Evolutionary conservation across 306 rosid species (phyloP), one percentile per base, ranked within the genome.

Genomic region (Dalbergia oliveri): DNA sequence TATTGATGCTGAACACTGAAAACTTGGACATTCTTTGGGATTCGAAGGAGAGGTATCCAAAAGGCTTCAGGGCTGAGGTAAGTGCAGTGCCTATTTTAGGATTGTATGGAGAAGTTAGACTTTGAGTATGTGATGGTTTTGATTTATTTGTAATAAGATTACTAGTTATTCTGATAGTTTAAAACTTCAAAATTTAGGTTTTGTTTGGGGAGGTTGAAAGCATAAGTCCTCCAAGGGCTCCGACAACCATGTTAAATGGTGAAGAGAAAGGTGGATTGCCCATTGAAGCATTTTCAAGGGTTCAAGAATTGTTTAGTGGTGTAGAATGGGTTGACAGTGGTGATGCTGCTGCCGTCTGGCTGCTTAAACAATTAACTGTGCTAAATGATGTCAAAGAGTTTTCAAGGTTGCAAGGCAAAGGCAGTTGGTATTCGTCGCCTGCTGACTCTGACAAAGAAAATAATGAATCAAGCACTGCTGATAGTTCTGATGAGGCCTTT

Each of bases 241-340:
- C 95, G 0, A 89, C 89, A 39, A 73, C 91, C 44, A 91, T 93
- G 60, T 88, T 95, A 84, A 90, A 93, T 87, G 97, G 97, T 4
- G 99, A 95, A 82, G 95, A 93, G 89, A 95, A 86, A 83, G 97
- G 99, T 81, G 99, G 99, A 69, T 83, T 95, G 82, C 99, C 99
- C 21, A 87, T 93, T 72, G 99, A 95, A 87, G 97, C 99, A 50
- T 95, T 95, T 89, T 93, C 99, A 71, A 91, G 91, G 87, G 99
- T 95, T 85, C 97, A 93, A 83, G 99, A 95, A 84, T 93, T 95
- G 73, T 95, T 95, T 81, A 93, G 83, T 80, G 97, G 94, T 51
- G 95, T 79, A 53, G 99, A 95, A 53, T 95, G 97, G 99, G 87
- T 90, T 85, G 99, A 91, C 47, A 85, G 78, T 72, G 87, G 88